Evolutionary conservation across 2,329 filamentous ascomycete genomes (phyloP), one percentile per base, ranked within the genome.

Genomic region (Hypoxylon sp.): DNA sequence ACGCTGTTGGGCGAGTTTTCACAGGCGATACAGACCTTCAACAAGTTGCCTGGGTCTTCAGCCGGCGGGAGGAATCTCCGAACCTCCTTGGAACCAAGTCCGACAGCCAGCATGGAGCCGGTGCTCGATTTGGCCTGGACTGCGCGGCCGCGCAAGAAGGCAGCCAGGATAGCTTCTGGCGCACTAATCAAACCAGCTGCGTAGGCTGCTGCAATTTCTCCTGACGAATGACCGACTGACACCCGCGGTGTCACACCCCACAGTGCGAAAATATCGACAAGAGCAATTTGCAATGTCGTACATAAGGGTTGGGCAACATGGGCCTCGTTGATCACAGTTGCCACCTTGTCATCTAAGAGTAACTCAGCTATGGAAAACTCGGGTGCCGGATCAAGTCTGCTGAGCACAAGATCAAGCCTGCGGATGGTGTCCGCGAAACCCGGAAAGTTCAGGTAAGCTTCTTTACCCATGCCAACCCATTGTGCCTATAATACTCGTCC

Each of bases 181-280:
- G 38, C 38, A 11, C 38, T 43, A 9, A 75, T 72, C n/a, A 70
- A 55, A n/a, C 74, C 74, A 30, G 74, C 68, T 14, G 74, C 73
- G 63, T 84, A 80, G 52, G 80, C 79, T 64, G 84, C 77, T 50
- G 84, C 84, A 23, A 85, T 83, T 60, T 86, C 76, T 19, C 79
- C 73, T 5, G 79, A 75, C 9, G 77, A 72, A n/a, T 84, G 84
- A 3, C 80, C 73, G 1, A 79, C 56, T 43, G 82, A 79, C 3
- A 77, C 71, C 2, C 75, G 74, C 2, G 75, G 73, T 1, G 71
- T 75, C 36, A 83, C 68, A 51, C 80, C 70, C 65, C 75, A 74
- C 30, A 21, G 38, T 79, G 74, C 7, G 78, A 77, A 46, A 80
- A 78, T n/a, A 79, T 51, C 9, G 56, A 14, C 17, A 59, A 25